Conservation (phyloP, 495 filamentous ascomycete genomes). For the Lindgomyces ingoldianus region DNA sequence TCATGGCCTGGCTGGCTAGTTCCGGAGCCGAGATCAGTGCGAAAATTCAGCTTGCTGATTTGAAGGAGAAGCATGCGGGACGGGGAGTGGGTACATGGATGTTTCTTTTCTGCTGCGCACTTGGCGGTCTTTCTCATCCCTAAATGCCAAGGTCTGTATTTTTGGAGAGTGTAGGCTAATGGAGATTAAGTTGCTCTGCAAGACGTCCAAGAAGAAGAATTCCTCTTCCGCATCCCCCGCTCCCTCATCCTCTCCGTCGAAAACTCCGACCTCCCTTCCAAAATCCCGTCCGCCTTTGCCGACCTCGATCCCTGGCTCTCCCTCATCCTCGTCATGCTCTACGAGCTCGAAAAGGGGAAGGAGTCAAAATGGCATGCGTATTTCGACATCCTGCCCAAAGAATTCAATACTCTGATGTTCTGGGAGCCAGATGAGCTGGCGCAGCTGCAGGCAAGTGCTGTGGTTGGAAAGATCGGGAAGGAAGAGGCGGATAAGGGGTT, state of each 20-base stretch:
- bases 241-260: slow-evolving; percentile 52
- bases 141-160: not conserved
- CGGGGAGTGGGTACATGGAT: slow-evolving; percentile 61
- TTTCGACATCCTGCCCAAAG: slow-evolving; percentile 72
- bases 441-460: slow-evolving; percentile 74
- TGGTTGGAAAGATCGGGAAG: slow-evolving; percentile 77
- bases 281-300: slow-evolving; percentile 30
- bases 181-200: slow-evolving; percentile 54
- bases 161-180: slow-evolving; percentile 1
- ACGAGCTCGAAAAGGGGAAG: slow-evolving; percentile 65
- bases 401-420: slow-evolving; percentile 89
- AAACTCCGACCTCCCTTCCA: slow-evolving; percentile 40
- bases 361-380: slow-evolving; percentile 76
- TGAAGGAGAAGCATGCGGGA: slow-evolving; percentile 55
- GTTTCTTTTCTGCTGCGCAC: not conserved
- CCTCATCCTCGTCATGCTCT: slow-evolving; percentile 78
- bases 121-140: slow-evolving; percentile 3
- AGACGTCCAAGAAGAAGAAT: slow-evolving; percentile 62
- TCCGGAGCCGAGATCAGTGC: slow-evolving; percentile 55
- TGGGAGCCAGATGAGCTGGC: slow-evolving; percentile 73
- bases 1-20: slow-evolving; percentile 57
- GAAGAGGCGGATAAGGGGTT: slow-evolving; percentile 71
- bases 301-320: slow-evolving; percentile 56
- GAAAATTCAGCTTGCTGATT: slow-evolving; percentile 58
- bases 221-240: slow-evolving; percentile 65